phyloP scores from a whole-genome alignment of 1,284 basidiomycete genomes.

The Hymenochaete sp. region DNA sequence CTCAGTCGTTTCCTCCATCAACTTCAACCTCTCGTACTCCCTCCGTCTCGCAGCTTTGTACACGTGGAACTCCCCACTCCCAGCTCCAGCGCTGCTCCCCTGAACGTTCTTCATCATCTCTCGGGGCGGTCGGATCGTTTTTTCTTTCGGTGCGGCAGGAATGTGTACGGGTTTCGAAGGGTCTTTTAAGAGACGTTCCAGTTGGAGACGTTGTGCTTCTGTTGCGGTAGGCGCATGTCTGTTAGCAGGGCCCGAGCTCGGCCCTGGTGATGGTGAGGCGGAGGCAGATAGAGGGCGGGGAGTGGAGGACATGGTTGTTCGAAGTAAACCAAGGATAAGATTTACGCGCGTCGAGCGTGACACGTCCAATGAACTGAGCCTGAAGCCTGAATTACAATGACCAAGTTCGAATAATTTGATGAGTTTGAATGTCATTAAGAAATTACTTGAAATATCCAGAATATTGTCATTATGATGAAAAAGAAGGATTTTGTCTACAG shows the following conservation, averaged over 20 bases:
- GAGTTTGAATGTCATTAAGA: too few relatives aligned
- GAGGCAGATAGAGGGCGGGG: too few relatives aligned
- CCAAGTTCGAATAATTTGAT: too few relatives aligned
- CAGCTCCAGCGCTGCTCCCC: constrained; percentile 87
- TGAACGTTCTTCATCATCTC: constrained; percentile 99
- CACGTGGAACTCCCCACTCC: constrained; percentile 95
- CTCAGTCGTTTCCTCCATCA: constrained; percentile 78
- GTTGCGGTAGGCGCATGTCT: constrained; percentile 65
- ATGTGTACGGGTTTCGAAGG: constrained; percentile 74
- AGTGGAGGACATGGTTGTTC: too few relatives aligned
- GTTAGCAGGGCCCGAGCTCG: constrained; percentile 23
- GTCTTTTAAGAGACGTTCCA: constrained; percentile 82
- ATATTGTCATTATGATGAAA: too few relatives aligned
- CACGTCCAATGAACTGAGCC: too few relatives aligned
- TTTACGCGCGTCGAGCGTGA: too few relatives aligned
- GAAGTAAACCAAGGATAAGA: too few relatives aligned
- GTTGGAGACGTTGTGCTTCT: constrained; percentile 67
- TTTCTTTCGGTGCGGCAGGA: constrained; percentile 69
- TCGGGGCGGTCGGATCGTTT: constrained; percentile 65
- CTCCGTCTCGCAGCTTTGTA: constrained; percentile 92
- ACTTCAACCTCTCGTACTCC: constrained; percentile 89
- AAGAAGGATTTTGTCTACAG: too few relatives aligned
- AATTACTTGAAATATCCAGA: too few relatives aligned
- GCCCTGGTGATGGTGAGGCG: constrained; percentile 24
- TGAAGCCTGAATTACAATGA: too few relatives aligned